Percentiles rank a stretch among this genome's conserved stretches.
Evolutionary conservation across 768 basidiomycete genomes (phyloP).

Genomic region (Baorangia bicolor): DNA sequence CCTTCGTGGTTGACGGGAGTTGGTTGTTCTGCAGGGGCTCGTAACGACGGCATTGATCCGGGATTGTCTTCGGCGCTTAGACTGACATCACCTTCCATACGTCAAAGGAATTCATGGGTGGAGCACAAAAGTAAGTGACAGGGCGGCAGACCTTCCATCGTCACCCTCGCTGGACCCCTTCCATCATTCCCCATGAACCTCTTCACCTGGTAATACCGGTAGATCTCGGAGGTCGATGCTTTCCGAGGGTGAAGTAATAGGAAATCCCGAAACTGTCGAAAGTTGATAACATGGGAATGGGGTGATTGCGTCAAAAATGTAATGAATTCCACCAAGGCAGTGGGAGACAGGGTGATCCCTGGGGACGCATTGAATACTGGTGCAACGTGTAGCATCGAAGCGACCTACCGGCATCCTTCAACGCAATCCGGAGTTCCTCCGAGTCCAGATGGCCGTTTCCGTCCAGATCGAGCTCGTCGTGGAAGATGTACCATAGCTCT

Average conservation of each 20-base stretch:
- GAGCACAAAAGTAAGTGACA: conserved; percentile 15
- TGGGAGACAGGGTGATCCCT: conserved; percentile 73
- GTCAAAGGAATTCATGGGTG: conserved; percentile 24
- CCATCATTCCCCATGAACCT: conserved; percentile 73
- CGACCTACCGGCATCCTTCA: conserved; percentile 66
- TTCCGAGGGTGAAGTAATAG: conserved; percentile 82
- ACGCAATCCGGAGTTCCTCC: conserved; percentile 56
- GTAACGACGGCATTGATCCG: conserved; percentile 31
- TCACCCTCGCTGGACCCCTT: conserved; percentile 74
- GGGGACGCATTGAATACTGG: conserved; percentile 17
- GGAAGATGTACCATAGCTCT: conserved; percentile 94
- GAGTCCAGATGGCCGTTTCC: conserved; percentile 81
- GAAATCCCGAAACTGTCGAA: conserved; percentile 87
- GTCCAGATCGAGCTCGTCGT: conserved; percentile 87
- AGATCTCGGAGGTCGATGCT: conserved; percentile 82
- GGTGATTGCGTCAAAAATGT: conserved; percentile 70
- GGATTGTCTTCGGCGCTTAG: conserved; percentile 76
- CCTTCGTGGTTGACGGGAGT: conserved; percentile 33
- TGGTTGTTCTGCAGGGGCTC: conserved; percentile 12
- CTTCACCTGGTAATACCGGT: conserved; percentile 72
- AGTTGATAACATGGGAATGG: conserved; percentile 68
- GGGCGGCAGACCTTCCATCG: conserved; percentile 74
- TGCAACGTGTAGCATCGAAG: conserved; percentile 22
- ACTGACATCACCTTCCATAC: conserved; percentile 66
- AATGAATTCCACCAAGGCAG: conserved; percentile 81